Conservation (phyloP, 305 asterid species). For the Fraxinus ornus region DNA sequence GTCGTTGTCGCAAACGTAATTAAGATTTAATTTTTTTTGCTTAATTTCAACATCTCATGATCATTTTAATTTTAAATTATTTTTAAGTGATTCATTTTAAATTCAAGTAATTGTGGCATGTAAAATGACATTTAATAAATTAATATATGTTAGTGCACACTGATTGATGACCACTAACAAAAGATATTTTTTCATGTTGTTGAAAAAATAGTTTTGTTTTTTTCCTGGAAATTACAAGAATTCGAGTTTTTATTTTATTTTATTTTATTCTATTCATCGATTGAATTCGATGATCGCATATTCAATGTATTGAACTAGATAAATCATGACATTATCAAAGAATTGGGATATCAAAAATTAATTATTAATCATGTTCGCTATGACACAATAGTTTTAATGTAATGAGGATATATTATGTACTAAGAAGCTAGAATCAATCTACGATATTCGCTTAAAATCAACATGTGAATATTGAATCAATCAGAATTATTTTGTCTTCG, state of each 20-base stretch:
- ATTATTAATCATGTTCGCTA: not conserved
- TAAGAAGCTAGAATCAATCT: not conserved
- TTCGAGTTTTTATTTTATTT: not conserved
- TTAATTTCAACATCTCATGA: slow-evolving; percentile 27
- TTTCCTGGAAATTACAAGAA: not conserved
- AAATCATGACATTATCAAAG: not conserved
- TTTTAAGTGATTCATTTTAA: slow-evolving; percentile 26
- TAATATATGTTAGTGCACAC: not conserved
- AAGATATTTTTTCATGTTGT: not conserved
- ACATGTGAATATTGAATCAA: no score
- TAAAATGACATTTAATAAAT: slow-evolving; percentile 17
- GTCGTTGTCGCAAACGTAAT: slow-evolving; percentile 28
- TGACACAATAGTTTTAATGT: not conserved
- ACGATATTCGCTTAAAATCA: no score
- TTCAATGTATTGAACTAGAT: not conserved
- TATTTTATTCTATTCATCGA: not conserved
- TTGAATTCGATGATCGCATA: not conserved
- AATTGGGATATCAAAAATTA: not conserved
- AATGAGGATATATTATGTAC: no score
- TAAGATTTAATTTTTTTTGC: slow-evolving; percentile 15
- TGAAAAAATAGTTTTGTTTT: slow-evolving; percentile 9
- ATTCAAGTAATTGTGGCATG: slow-evolving; percentile 14
- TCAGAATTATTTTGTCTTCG: no score
- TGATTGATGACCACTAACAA: slow-evolving; percentile 29
- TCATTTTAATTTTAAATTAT: slow-evolving; percentile 27